These are phyloP conservation scores for Schizonepeta tenuifolia DNA, from an alignment of 257 asterid genomes.

Conservation along the genomic window DNA sequence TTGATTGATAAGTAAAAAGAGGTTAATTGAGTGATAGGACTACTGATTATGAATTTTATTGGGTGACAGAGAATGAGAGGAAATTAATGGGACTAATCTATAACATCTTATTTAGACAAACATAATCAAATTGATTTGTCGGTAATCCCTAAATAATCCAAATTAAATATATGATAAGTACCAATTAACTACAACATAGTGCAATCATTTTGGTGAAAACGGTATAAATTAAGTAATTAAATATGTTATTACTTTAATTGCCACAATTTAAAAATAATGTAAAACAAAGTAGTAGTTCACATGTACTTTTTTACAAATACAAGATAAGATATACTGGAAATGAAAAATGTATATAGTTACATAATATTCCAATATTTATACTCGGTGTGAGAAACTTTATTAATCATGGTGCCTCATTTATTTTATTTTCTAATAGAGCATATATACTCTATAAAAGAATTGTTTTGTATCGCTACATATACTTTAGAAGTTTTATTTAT, in stretches of 20 bases:
- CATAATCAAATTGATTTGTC: conserved; percentile 23
- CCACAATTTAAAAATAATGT: too few relatives aligned
- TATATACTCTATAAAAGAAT: too few relatives aligned
- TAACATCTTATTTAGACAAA: conserved; percentile 17
- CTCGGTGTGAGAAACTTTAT: neutral
- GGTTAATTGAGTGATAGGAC: conserved; percentile 15
- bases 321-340: too few relatives aligned
- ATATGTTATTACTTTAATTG: too few relatives aligned
- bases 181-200: neutral
- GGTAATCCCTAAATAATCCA: conserved; percentile 16
- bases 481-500: too few relatives aligned
- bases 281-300: too few relatives aligned
- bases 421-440: too few relatives aligned
- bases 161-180: neutral
- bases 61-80: neutral
- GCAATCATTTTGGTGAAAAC: too few relatives aligned
- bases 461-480: too few relatives aligned
- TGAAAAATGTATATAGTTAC: too few relatives aligned
- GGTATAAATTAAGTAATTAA: neutral
- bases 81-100: neutral
- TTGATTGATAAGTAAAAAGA: neutral
- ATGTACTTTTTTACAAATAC: too few relatives aligned
- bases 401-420: neutral
- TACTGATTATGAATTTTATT: neutral
- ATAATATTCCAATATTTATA: neutral